These are phyloP conservation scores for Salix arbutifolia DNA, from an alignment of 345 rosid species.

Conservation along the genomic window DNA sequence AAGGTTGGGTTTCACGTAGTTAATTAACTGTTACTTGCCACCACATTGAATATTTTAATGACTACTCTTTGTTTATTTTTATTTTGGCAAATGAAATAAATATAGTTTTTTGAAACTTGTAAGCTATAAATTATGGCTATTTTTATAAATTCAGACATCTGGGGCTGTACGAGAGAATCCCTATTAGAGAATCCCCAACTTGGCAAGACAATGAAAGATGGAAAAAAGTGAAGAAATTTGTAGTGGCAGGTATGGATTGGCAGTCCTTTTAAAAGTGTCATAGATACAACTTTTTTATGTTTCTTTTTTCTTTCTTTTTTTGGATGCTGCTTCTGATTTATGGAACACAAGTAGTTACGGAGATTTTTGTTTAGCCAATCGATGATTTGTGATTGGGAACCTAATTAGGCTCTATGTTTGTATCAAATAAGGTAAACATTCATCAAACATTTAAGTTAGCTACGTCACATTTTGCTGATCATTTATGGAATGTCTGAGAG, in stretches of 20 bases:
- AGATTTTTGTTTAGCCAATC: too few species aligned
- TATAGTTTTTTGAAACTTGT: conserved; percentile 7
- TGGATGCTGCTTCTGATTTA: too few species aligned
- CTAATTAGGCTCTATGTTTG: too few species aligned
- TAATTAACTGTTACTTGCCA: conserved; percentile 22
- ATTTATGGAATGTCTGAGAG: too few species aligned
- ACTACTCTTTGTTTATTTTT: neutral
- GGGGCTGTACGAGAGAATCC: conserved; percentile 44
- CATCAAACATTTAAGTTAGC: too few species aligned
- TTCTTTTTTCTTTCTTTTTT: too few species aligned
- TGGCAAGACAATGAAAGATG: conserved; percentile 22
- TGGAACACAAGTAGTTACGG: too few species aligned
- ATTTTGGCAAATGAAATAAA: conserved; percentile 17
- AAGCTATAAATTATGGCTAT: neutral
- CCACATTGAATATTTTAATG: neutral
- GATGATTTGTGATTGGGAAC: too few species aligned
- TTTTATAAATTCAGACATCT: conserved; percentile 10
- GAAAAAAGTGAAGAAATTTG: conserved; percentile 6
- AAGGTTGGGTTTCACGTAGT: conserved; percentile 60
- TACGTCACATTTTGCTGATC: too few species aligned
- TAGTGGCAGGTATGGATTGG: conserved; percentile 8
- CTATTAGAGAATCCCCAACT: conserved; percentile 24
- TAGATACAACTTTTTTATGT: neutral
- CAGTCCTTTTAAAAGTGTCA: neutral
- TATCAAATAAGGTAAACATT: too few species aligned